Conservation (phyloP, 1,284 basidiomycete species). For the Ganoderma multipileum region DNA sequence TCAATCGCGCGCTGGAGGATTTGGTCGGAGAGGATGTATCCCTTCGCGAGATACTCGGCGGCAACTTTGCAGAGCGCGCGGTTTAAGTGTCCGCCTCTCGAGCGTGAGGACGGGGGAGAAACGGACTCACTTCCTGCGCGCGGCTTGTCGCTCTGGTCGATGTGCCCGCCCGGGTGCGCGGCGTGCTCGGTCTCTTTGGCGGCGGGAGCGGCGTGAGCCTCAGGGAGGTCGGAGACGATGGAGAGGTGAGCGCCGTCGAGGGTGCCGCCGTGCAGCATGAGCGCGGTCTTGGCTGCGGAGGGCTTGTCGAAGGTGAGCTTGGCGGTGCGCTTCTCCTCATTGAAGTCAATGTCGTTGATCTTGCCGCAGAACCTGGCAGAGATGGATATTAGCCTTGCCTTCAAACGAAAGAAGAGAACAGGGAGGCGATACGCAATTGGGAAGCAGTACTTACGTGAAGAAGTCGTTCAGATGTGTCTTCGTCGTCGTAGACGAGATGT, state of each 20-base stretch:
- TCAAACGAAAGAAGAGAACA: neutral
- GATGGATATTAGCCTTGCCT: neutral
- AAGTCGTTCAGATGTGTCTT: conserved; percentile 72
- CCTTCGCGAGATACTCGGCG: conserved; percentile 90
- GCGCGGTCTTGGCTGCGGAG: conserved; percentile 80
- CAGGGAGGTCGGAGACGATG: conserved; percentile 66
- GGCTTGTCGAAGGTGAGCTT: conserved; percentile 78
- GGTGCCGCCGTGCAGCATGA: conserved; percentile 80
- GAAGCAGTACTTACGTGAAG: conserved; percentile 65
- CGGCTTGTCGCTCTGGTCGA: conserved; percentile 85
- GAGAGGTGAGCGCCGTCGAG: conserved; percentile 66
- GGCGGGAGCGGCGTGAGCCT: conserved; percentile 62
- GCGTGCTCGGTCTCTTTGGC: conserved; percentile 48
- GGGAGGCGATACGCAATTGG: conserved; percentile 13
- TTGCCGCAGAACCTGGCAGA: conserved; percentile 75
- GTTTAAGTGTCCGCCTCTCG: neutral
- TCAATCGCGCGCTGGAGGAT: conserved; percentile 89
- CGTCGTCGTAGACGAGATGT: conserved; percentile 65
- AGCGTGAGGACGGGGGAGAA: neutral
- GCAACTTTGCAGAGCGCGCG: conserved; percentile 55
- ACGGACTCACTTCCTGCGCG: conserved; percentile 68
- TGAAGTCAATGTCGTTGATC: conserved; percentile 70
- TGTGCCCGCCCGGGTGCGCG: conserved; percentile 41
- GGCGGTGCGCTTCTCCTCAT: conserved; percentile 49
- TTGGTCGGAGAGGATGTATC: conserved; percentile 82